A percentile compares a stretch with the other conserved stretches of the same genome.
Evolutionary conservation across 768 basidiomycete genomes (phyloP).

Genomic region (Amanita jacksonii): DNA sequence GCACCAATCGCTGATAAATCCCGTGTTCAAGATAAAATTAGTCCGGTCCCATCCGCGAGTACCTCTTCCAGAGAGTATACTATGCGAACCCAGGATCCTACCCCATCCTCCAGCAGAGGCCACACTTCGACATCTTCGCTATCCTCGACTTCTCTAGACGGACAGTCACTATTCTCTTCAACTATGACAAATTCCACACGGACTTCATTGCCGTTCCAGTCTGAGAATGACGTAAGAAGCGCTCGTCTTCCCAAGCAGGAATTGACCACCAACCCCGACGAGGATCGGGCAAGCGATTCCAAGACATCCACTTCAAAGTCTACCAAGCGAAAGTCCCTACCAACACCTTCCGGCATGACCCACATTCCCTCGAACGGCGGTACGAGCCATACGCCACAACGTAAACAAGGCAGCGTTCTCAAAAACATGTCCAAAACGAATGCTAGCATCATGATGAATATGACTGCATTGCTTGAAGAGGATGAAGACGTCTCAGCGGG

Average conservation of each 20-base stretch:
- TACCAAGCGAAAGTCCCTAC: slow-evolving; percentile 2
- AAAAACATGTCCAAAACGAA: slow-evolving; percentile 25
- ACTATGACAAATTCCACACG: slow-evolving; percentile 27
- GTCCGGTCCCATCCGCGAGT: background rate
- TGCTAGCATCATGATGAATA: slow-evolving; percentile 38
- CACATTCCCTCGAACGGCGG: background rate
- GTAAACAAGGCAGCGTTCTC: slow-evolving; percentile 11
- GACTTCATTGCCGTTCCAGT: slow-evolving; percentile 24
- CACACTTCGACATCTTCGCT: slow-evolving; percentile 25
- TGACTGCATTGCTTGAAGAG: slow-evolving; percentile 44
- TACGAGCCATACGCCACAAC: slow-evolving; percentile 9
- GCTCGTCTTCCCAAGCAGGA: slow-evolving; percentile 7
- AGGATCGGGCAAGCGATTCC: slow-evolving; percentile 45
- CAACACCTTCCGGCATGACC: slow-evolving; percentile 8
- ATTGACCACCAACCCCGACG: slow-evolving; percentile 27
- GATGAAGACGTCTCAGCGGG: slow-evolving; percentile 26
- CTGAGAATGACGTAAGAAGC: slow-evolving; percentile 19
- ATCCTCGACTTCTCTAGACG: slow-evolving; percentile 31
- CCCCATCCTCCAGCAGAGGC: slow-evolving; percentile 14
- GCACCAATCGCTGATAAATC: no score
- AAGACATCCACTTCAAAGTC: background rate
- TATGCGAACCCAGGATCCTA: background rate
- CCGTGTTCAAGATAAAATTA: no score
- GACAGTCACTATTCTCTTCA: slow-evolving; percentile 31
- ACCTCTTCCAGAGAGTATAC: background rate